These are phyloP conservation scores for Russula dissimulans DNA, from an alignment of 768 basidiomycete species.

Conservation along the genomic window DNA sequence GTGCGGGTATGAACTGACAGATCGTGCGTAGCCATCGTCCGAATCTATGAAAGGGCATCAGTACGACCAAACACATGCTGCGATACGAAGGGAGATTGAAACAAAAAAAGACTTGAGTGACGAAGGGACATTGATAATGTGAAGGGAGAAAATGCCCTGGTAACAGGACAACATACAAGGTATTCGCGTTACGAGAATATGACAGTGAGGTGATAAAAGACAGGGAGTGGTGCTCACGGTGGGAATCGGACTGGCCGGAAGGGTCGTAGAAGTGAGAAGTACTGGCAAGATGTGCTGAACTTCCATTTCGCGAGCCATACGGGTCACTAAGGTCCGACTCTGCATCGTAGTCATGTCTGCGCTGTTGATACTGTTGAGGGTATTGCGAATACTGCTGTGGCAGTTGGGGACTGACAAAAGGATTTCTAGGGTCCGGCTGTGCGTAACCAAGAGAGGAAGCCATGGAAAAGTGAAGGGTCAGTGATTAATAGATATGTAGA, in stretches of 20 bases:
- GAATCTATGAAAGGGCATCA: constrained; percentile 22
- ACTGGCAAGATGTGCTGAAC: constrained; percentile 15
- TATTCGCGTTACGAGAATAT: background rate
- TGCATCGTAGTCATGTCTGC: constrained; percentile 20
- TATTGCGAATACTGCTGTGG: constrained; percentile 22
- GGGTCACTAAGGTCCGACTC: constrained; percentile 20
- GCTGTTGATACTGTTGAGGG: constrained; percentile 10
- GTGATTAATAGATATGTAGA: constrained; percentile 1
- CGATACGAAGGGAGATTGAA: background rate
- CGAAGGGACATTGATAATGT: background rate
- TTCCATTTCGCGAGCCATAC: constrained; percentile 18
- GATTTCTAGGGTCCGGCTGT: constrained; percentile 27
- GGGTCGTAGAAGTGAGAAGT: constrained; percentile 14
- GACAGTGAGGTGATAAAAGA: background rate
- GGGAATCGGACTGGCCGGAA: constrained; percentile 17
- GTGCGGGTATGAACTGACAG: too few species aligned
- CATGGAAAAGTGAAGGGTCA: constrained; percentile 22
- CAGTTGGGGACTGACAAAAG: constrained; percentile 23
- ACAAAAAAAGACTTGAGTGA: background rate
- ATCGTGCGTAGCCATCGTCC: constrained; percentile 23
- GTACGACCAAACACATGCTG: background rate
- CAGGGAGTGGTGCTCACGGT: constrained; percentile 12
- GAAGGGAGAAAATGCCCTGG: background rate
- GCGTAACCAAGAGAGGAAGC: constrained; percentile 29
- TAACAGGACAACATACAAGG: background rate